Base-by-base conservation (phyloP, 2,329 filamentous ascomycete genomes). In the Phyllosticta capitalensis region DNA sequence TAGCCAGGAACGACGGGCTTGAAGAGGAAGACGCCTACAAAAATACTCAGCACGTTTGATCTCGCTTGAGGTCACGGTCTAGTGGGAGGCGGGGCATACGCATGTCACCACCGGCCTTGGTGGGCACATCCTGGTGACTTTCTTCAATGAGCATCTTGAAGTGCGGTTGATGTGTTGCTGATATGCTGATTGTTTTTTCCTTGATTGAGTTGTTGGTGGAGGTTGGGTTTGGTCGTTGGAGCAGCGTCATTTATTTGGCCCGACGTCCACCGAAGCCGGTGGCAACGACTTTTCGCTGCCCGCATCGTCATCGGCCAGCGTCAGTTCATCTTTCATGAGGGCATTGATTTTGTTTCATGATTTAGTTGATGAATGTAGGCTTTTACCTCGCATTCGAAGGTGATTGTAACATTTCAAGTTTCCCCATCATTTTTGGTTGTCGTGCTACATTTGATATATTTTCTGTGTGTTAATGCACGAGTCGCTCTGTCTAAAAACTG, bases 1-100 rank as follows among this genome's bases (percentile, higher is more conserved):
- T 95, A 95, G 62, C 88, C 87, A 0, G 90, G 83, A 65, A 96
- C 87, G 14, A 83, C 84, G 7, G 92, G 92, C 70, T 96, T 90
- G 75, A 92, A 96, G 70, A 95, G 71, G 74, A 92, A 95, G 69
- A 96, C 88, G 65, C 91, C 90, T 95, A 71, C 19, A 53, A 28
- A 54, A 54, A 21, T 51, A 45, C 26, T 49, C 54, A 54, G 52
- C 52, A 54, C 38, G 14, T 26, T n/a, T 33, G 30, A 45, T 38
- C 28, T 63, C 38, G 64, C 51, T 52, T 30, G 33, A 54, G 26
- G 51, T 59, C 22, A 14, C 24, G 22, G 21, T 26, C 45, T 6
- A 20, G 57, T 45, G n/a, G 45, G 28, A 2, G 10, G 55, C 17
- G n/a, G 33, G 58, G 56, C 59, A 65, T 76, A 83, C 82, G 78